Conservation (phyloP, 306 rosid genomes). For the Echinosophora koreensis region DNA sequence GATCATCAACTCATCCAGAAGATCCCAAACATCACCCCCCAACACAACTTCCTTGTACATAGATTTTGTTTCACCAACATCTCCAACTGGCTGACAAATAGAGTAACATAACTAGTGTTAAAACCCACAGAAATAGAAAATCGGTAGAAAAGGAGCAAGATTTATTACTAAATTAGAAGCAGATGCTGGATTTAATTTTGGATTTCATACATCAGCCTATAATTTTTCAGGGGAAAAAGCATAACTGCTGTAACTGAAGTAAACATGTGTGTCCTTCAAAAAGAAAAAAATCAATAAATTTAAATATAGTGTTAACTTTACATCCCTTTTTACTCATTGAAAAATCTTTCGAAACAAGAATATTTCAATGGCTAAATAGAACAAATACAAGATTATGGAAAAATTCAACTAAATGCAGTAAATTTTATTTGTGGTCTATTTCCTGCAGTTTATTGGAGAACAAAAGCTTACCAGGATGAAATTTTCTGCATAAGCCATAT, state of each 20-base stretch:
- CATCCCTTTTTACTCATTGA: not conserved
- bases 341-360: not conserved
- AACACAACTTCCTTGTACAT: conserved; percentile 93
- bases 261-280: conserved; percentile 18
- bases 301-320: conserved; percentile 24
- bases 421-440: conserved; percentile 15
- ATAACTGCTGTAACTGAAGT: conserved; percentile 23
- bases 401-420: conserved; percentile 21
- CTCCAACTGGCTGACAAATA: conserved; percentile 81
- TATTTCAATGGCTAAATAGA: conserved; percentile 33
- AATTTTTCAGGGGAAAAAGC: conserved; percentile 13
- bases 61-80: conserved; percentile 81
- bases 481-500: conserved; percentile 93
- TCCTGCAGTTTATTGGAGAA: conserved; percentile 19
- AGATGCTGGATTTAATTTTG: conserved; percentile 31
- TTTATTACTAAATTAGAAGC: conserved; percentile 9
- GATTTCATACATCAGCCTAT: conserved; percentile 22
- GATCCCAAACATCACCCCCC: conserved; percentile 99
- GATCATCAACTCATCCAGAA: conserved; percentile 96
- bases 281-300: conserved; percentile 14
- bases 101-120: conserved; percentile 35
- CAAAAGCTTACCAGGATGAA: conserved; percentile 77
- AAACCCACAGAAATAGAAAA: conserved; percentile 36
- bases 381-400: not conserved
- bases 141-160: conserved; percentile 5